Evolutionary conservation across 805 yeast species (phyloP), one percentile per base, ranked within the genome.

Genomic region (Sungouiella thailandica): DNA sequence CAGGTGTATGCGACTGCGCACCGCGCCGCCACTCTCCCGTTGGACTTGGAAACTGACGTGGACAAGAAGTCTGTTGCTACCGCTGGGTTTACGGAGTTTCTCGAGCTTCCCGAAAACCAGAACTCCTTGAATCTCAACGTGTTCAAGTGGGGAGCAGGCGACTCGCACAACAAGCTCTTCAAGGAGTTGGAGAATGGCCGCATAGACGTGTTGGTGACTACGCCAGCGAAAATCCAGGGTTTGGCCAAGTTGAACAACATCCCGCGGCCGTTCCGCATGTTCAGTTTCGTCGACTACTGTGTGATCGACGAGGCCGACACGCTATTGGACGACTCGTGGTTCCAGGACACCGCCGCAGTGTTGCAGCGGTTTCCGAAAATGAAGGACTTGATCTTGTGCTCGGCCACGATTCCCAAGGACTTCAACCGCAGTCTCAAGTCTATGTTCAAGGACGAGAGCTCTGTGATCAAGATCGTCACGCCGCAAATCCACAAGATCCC

Each of bases 301-400:
- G 90, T 85, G 2, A 74, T 84, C 10, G 98, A 90, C 54, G 98
- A 90, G 57, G 97, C 98, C 0, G 98, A 90, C 58, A 83, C 96
- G 0, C 62, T 90, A 36, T 71, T 89, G 78, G 95, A 89, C 53
- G 74, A 76, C 33, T 80, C 93, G 0, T 89, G 88, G 72, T 57
- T 79, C 8, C 70, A 70, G 17, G 79, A 76, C 31, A 84, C 96
- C 2, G 70, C 76, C 41, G 56, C 64, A 2, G 72, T 76, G 1
- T 60, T 87, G 10, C 65, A 57, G 31, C 68, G 78, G 61, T 65
- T 74, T 13, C 49, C 60, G 4, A 72, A 74, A 39, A 59, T 83
- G 25, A 68, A 65, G 29, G 83, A 85, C 40, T 56, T 87, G 15
- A 70, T 89, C 1, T 75, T 90, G 45, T 85, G 90, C 39, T 81